These are phyloP conservation scores for Cercospora nicotianae DNA, from an alignment of 2,329 filamentous ascomycete species.

Conservation along the genomic window DNA sequence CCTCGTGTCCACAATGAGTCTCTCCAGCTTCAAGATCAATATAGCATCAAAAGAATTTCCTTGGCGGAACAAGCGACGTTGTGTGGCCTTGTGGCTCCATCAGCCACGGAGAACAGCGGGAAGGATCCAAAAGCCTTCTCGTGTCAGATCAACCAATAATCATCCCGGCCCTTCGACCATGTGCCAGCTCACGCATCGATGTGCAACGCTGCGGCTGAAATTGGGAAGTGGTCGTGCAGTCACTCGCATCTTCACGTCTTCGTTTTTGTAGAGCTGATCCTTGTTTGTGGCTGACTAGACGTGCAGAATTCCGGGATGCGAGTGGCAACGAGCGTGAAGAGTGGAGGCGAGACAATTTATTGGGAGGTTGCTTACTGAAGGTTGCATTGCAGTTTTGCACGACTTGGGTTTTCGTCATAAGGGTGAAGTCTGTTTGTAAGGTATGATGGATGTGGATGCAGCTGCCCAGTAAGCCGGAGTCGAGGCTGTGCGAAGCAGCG, in stretches of 20 bases:
- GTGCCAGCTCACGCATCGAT: not conserved
- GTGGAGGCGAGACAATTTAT: not conserved
- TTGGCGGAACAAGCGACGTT: not conserved
- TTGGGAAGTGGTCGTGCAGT: not conserved
- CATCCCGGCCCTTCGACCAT: not conserved
- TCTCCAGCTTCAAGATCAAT: not conserved
- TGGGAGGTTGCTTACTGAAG: slow-evolving; percentile 6
- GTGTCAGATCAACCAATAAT: slow-evolving; percentile 2
- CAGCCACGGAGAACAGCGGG: not conserved
- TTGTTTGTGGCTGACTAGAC: not conserved
- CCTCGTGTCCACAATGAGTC: not conserved
- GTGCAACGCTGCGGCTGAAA: not conserved
- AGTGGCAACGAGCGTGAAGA: not conserved
- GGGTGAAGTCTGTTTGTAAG: not conserved
- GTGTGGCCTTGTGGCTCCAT: not conserved
- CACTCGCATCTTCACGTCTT: not conserved
- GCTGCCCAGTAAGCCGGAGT: not conserved
- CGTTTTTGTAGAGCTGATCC: not conserved
- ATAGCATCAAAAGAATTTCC: not conserved
- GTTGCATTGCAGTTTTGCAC: slow-evolving; percentile 3
- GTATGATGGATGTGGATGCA: not conserved
- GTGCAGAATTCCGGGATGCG: not conserved
- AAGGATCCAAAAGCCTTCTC: not conserved
- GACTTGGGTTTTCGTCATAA: not conserved
- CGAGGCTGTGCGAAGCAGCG: slow-evolving; percentile 2